Evolutionary conservation across 139 green algal species (phyloP).

Genomic region (Spirogloea muscicola): DNA sequence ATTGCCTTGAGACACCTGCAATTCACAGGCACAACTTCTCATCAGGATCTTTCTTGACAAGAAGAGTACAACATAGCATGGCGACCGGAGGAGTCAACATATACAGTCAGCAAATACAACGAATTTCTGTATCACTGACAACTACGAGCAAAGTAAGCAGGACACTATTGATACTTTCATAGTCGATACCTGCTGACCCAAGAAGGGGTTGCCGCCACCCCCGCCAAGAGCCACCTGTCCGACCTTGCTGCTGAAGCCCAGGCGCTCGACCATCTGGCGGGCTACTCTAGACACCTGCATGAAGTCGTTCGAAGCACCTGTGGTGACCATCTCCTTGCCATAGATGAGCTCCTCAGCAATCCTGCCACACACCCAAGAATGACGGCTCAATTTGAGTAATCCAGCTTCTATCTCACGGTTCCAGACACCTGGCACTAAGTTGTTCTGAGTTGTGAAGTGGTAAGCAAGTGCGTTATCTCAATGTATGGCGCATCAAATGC

Average conservation of each 20-base stretch:
- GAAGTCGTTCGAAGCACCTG: slow-evolving; percentile 89
- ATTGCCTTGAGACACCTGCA: slow-evolving; percentile 55
- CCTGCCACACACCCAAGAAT: slow-evolving; percentile 46
- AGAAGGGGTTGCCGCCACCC: slow-evolving; percentile 72
- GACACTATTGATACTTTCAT: too few species aligned
- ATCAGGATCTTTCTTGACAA: too few species aligned
- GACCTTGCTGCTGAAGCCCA: slow-evolving; percentile 88
- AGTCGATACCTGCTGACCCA: slow-evolving; percentile 79
- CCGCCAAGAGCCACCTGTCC: slow-evolving; percentile 81
- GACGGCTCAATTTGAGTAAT: background rate
- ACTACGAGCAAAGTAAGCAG: too few species aligned
- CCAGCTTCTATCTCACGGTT: background rate
- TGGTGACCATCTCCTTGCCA: slow-evolving; percentile 93
- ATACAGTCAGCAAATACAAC: too few species aligned
- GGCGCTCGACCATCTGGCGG: slow-evolving; percentile 90
- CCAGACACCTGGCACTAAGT: too few species aligned
- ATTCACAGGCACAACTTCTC: too few species aligned
- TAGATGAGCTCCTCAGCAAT: slow-evolving; percentile 99
- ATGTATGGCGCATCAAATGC: too few species aligned
- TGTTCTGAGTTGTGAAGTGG: too few species aligned
- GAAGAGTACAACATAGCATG: too few species aligned
- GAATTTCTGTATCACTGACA: too few species aligned
- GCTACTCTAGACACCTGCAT: slow-evolving; percentile 78
- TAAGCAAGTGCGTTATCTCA: too few species aligned
- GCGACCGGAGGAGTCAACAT: too few species aligned